A percentile compares a stretch with the other conserved stretches of the same genome.
Conservation (phyloP, 2,329 filamentous ascomycete species). For the Pseudocercospora musae region DNA sequence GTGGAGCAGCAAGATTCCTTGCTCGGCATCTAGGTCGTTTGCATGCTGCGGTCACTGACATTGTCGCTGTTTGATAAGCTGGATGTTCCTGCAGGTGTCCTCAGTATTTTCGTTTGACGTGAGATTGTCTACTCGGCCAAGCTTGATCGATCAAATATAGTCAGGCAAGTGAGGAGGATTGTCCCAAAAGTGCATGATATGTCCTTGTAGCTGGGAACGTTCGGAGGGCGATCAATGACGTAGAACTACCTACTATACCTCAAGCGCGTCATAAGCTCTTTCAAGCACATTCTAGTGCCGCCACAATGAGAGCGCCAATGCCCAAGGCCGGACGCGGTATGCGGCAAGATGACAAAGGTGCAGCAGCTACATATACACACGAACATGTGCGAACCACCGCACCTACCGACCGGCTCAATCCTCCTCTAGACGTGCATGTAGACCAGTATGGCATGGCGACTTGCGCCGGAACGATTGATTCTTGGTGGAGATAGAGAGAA, state of each 20-base stretch:
- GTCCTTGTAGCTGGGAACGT: neutral
- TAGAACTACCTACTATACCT: no score
- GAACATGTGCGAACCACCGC: neutral
- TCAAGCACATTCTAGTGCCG: neutral
- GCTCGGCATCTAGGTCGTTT: neutral
- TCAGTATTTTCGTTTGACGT: neutral
- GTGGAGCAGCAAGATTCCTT: neutral
- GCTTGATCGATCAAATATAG: neutral
- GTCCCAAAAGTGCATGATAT: neutral
- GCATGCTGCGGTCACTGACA: neutral
- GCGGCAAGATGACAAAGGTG: neutral
- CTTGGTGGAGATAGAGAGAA: neutral
- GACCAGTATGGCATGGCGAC: neutral
- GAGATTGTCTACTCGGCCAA: neutral
- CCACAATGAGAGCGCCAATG: neutral
- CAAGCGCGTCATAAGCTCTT: conserved; percentile 2
- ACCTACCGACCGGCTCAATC: neutral
- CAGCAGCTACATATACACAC: neutral
- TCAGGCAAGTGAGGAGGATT: neutral
- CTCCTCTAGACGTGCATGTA: neutral
- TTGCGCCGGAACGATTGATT: neutral
- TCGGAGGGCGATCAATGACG: neutral
- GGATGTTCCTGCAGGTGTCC: neutral
- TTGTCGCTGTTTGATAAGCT: neutral
- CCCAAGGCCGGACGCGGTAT: neutral